Base-by-base conservation (phyloP, 345 rosid genomes). In the Noccaea bulbosa region DNA sequence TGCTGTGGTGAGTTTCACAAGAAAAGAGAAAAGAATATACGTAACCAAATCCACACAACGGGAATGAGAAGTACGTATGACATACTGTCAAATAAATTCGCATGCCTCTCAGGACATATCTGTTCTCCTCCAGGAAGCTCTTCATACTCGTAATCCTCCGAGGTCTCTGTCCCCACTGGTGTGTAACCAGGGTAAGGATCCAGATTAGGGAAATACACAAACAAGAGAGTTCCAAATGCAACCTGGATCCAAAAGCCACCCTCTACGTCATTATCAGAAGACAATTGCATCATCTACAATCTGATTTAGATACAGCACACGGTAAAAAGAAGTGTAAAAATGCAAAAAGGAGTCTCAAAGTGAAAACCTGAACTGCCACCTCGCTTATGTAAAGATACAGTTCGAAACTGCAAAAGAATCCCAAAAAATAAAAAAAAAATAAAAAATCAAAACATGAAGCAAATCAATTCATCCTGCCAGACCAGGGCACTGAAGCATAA, bases 111-210 rank as follows among this genome's bases (percentile, higher is more conserved):
- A 3, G 99, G 99, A 67, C 96, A 94, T 77, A 89, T 86, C 57
- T 84, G 78, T 79, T 94, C 96, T 81, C 88, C 96, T 57, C 85
- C 93, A 63, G 98, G 87, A 67, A 94, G 95, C 78, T 87, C 98
- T 77, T 88, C 92, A 81, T 94, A 94, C 73, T 83, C 99, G 74
- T 76, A 74, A 69, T 88, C 87, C 20, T 84, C 96, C 14, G 74
- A 62, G 45, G 77, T 76, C 70, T 89, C 93, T 74, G 74, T 64
- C 16, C 62, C 60, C 77, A 84, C 24, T 43, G 89, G 88, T 51
- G 90, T 83, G 79, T 94, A 94, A 75, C 98, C 96, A 81, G 96
- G 88, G 65, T 86, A 83, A 70, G 96, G 93, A 70, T 89, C 98
- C 98, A 89, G 74, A 74, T 83, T 71, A 65, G 99, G 99, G 71